phyloP scores from a whole-genome alignment of 75 land plant species.

The Azolla pinnata region DNA sequence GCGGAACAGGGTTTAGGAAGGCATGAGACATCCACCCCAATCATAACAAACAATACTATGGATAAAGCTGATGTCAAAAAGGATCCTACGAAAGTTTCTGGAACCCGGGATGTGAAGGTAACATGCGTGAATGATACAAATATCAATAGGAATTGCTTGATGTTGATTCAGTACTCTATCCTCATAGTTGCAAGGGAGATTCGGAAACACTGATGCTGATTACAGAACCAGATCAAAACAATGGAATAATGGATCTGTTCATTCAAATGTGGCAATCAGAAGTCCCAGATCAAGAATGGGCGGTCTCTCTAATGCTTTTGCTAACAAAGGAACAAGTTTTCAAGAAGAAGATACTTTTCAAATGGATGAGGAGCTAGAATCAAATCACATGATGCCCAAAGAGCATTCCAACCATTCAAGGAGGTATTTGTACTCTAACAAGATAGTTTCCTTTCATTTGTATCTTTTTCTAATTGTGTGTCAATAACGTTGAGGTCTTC shows the following conservation, averaged over 20 bases:
- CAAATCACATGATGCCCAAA: constrained; percentile 18
- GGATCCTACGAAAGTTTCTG: too few relatives aligned
- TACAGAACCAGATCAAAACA: constrained; percentile 10
- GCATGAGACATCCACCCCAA: too few relatives aligned
- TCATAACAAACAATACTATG: too few relatives aligned
- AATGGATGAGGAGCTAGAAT: constrained; percentile 88
- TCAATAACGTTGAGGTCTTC: background rate
- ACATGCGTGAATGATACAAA: too few relatives aligned
- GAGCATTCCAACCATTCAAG: background rate
- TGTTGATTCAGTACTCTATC: constrained; percentile 12
- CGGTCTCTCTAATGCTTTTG: constrained; percentile 50
- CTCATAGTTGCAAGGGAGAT: background rate
- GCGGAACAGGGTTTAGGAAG: too few relatives aligned
- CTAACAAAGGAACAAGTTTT: constrained; percentile 12
- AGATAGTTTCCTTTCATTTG: too few relatives aligned
- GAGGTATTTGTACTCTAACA: background rate
- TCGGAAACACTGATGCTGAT: constrained; percentile 5
- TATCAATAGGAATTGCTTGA: too few relatives aligned
- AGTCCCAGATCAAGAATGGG: constrained; percentile 18
- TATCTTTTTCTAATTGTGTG: background rate
- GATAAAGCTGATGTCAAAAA: too few relatives aligned
- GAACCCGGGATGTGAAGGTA: too few relatives aligned
- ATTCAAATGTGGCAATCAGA: constrained; percentile 8
- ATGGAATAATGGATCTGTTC: background rate
- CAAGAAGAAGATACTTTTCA: constrained; percentile 54